phyloP scores from a whole-genome alignment of 305 asterid genomes.

The Euphrasia arctica region DNA sequence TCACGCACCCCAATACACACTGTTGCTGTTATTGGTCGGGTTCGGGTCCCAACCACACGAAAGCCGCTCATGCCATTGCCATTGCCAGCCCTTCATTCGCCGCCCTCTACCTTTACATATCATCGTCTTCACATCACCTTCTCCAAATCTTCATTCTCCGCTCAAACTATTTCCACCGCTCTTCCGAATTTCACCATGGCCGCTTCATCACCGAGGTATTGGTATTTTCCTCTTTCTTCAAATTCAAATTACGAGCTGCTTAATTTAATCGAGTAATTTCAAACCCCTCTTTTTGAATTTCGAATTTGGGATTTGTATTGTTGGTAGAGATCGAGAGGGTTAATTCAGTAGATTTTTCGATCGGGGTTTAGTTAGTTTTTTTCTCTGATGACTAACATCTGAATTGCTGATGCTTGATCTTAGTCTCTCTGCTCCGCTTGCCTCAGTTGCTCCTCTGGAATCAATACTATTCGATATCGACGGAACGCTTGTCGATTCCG shows the following conservation, averaged over 20 bases:
- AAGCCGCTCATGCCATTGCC: no score
- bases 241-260: background rate
- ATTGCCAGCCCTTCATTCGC: background rate
- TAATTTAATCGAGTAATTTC: no score
- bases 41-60: no score
- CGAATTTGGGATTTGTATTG: no score
- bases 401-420: background rate
- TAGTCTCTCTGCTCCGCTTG: constrained; percentile 36
- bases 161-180: background rate
- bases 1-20: no score
- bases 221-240: background rate
- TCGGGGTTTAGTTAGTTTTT: background rate
- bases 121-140: background rate
- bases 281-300: no score
- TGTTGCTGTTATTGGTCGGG: no score
- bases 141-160: background rate
- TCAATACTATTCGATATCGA: constrained; percentile 78
- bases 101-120: background rate
- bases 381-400: background rate
- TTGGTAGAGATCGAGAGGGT: no score
- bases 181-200: constrained; percentile 26
- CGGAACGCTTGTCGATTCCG: constrained; percentile 81
- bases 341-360: no score
- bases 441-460: constrained; percentile 63
- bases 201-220: constrained; percentile 22